Conservation (phyloP, 345 rosid species). For the Syzygium grande region DNA sequence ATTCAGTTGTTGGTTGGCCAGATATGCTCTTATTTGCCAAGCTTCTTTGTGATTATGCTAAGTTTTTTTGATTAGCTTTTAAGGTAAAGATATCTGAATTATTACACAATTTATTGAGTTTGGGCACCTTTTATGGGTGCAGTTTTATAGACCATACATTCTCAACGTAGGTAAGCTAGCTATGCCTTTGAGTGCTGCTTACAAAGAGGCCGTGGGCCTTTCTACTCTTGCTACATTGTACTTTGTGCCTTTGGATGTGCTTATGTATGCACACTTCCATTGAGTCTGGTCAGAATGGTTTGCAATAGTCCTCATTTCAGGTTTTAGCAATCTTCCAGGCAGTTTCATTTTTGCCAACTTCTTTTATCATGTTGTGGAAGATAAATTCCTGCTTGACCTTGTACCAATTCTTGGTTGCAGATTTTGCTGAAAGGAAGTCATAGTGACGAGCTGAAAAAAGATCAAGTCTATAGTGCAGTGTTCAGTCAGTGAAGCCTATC, state of each 20-base stretch:
- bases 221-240: neutral
- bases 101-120: neutral
- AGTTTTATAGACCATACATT: neutral
- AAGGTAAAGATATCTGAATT: neutral
- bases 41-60: neutral
- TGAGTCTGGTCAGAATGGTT: neutral
- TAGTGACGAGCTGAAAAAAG: conserved; percentile 71
- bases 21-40: neutral
- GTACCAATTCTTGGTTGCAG: conserved; percentile 26
- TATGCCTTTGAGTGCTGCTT: neutral
- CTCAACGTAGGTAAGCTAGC: neutral
- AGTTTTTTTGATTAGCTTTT: neutral
- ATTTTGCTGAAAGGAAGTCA: conserved; percentile 84
- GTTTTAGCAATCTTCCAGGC: neutral
- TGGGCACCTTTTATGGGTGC: neutral
- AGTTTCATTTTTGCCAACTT: neutral
- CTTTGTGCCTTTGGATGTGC: neutral
- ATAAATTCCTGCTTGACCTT: neutral
- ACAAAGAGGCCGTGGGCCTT: neutral
- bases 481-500: conserved; percentile 66
- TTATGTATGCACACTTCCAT: neutral
- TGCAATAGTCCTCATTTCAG: neutral
- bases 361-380: neutral
- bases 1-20: neutral
- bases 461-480: conserved; percentile 69